Base-by-base conservation (phyloP, 495 filamentous ascomycete genomes). In the Neurospora sp. region DNA sequence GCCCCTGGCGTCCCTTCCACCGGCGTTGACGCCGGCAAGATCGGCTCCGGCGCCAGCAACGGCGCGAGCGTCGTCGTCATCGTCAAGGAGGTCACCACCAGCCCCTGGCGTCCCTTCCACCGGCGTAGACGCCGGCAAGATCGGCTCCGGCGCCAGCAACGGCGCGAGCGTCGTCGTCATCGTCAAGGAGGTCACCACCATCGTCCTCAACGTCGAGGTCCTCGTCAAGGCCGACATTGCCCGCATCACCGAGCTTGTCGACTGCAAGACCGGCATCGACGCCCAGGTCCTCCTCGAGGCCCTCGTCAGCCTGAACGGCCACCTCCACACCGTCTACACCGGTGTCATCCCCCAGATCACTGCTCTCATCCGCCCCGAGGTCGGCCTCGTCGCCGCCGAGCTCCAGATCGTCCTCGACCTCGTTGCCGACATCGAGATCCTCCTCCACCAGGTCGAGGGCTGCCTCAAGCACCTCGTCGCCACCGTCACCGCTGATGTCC, bases 391-490 rank as follows among this genome's bases (percentile, higher is more conserved):
- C 69, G 69, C 27, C 8, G 69, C 41, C 39, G 72, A 73, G 37
- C 42, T 73, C 69, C 14, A 73, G 44, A 44, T 68, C 69, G 37
- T 73, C 44, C 69, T 73, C n/a, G 20, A 16, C 20, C 69, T 73
- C 69, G 37, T 73, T 40, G 69, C 37, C 72, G 68, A 71, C 20
- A 40, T 73, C 69, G 65, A 73, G 69, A 38, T 38, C 41, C 42
- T 73, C 69, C 27, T 73, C 41, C 1, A 5, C 14, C 27, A 65
- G 41, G 47, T 73, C 38, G 44, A 73, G 69, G 12, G 20, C 31
- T 70, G 69, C 69, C 35, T 73, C 44, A 71, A 71, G 72, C 39
- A 73, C 12, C 22, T 73, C 8, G 69, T 73, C 35, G 72, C 45
- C 44, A 38, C 41, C 20, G 69, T 45, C 69, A 35, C 35, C 53